Evolutionary conservation across 164 flowering plant species (phyloP).

Genomic region (Piper betle): DNA sequence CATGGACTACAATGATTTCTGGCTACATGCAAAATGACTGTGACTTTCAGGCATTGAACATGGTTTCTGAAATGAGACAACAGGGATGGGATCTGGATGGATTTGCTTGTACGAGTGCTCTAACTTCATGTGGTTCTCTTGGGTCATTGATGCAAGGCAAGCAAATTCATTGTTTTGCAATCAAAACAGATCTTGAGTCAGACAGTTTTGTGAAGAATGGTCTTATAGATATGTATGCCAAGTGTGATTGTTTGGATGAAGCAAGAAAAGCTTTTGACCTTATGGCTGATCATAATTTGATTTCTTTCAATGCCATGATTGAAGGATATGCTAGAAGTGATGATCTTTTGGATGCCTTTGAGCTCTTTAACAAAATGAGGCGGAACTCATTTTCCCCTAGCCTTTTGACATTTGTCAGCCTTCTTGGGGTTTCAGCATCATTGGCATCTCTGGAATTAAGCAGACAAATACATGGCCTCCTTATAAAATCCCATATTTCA

Average conservation of each 20-base stretch:
- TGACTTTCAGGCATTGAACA: slow-evolving; percentile 38
- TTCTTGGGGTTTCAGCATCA: slow-evolving; percentile 51
- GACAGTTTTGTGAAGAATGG: slow-evolving; percentile 54
- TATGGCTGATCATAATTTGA: slow-evolving; percentile 20
- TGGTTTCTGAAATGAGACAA: slow-evolving; percentile 37
- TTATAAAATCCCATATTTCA: slow-evolving; percentile 40
- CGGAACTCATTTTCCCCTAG: slow-evolving; percentile 24
- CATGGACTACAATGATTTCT: slow-evolving; percentile 73
- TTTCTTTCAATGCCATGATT: slow-evolving; percentile 69
- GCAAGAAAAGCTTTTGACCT: slow-evolving; percentile 41
- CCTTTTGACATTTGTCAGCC: slow-evolving; percentile 54
- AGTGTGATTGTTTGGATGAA: slow-evolving; percentile 38
- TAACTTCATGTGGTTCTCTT: slow-evolving; percentile 60
- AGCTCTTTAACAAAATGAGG: slow-evolving; percentile 51
- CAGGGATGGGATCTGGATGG: slow-evolving; percentile 45
- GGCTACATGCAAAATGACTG: slow-evolving; percentile 63
- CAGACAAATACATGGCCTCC: slow-evolving; percentile 50
- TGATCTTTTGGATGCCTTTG: slow-evolving; percentile 30
- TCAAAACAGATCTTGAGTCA: slow-evolving; percentile 42
- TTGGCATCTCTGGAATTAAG: slow-evolving; percentile 25
- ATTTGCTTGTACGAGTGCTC: slow-evolving; percentile 54
- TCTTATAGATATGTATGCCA: slow-evolving; percentile 63
- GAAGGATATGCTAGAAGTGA: slow-evolving; percentile 52
- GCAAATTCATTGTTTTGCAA: slow-evolving; percentile 47
- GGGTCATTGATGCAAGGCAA: slow-evolving; percentile 40